Percentiles rank a stretch among this genome's conserved stretches.
These are phyloP conservation scores for Starmera stellimalicola DNA, from an alignment of 1,139 yeast species.

Conservation along the genomic window DNA sequence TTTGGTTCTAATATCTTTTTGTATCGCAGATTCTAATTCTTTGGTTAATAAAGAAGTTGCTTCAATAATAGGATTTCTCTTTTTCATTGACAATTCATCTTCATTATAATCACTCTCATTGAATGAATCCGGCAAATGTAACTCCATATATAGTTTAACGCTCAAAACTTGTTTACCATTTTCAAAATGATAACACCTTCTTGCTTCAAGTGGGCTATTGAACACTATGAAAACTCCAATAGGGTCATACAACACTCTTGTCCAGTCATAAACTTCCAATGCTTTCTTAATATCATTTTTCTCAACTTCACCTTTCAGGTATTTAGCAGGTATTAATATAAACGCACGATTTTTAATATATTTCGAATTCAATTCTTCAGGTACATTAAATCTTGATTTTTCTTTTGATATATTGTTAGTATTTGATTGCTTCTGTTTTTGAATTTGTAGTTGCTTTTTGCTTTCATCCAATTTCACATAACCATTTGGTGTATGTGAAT, in stretches of 20 bases:
- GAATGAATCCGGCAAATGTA: constrained; percentile 33
- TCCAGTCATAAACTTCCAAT: constrained; percentile 50
- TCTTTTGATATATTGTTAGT: not conserved
- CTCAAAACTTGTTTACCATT: constrained; percentile 49
- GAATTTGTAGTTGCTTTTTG: not conserved
- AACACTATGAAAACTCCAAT: constrained; percentile 68
- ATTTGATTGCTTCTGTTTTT: not conserved
- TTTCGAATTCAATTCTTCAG: constrained; percentile 34
- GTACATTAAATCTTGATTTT: constrained; percentile 20
- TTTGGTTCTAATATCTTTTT: constrained; percentile 69
- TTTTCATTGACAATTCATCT: constrained; percentile 1
- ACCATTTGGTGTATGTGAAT: constrained; percentile 2
- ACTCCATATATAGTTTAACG: constrained; percentile 47
- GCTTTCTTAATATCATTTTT: constrained; percentile 45
- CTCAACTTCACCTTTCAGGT: constrained; percentile 42
- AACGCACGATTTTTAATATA: constrained; percentile 48
- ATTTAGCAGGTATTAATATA: constrained; percentile 43
- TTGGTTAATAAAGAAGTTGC: constrained; percentile 50
- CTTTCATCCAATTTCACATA: not conserved
- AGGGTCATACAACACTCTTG: constrained; percentile 50
- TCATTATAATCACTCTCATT: constrained; percentile 2
- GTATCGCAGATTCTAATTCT: constrained; percentile 54
- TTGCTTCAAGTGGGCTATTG: constrained; percentile 53
- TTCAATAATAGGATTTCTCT: constrained; percentile 33
- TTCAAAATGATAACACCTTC: constrained; percentile 54